These are phyloP conservation scores for Dactylis glomerata DNA, from an alignment of 176 grass and related monocot genomes.

Conservation along the genomic window DNA sequence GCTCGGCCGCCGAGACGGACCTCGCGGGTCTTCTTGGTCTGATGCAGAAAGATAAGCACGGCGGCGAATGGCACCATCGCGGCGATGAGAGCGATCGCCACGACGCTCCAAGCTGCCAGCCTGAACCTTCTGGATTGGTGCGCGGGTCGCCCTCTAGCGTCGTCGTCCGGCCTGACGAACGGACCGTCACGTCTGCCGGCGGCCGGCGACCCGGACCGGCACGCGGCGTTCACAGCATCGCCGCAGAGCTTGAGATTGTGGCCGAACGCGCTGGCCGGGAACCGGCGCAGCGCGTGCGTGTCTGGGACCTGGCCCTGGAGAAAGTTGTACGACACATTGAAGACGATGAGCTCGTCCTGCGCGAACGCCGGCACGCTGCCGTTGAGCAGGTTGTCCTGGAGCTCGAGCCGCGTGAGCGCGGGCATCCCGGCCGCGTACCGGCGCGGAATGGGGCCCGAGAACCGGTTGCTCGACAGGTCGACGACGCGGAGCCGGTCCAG, in stretches of 20 bases:
- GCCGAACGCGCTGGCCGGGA: conserved; percentile 52
- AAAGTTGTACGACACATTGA: conserved; percentile 97
- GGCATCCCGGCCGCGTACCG: conserved; percentile 25
- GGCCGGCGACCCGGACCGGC: neutral
- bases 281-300: conserved; percentile 45
- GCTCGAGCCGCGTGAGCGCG: conserved; percentile 45
- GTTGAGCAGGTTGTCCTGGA: conserved; percentile 87
- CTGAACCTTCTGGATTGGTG: neutral
- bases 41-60: conserved; percentile 50
- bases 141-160: neutral
- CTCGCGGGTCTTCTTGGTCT: conserved; percentile 43
- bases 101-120: conserved; percentile 44
- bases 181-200: neutral
- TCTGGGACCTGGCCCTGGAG: conserved; percentile 63
- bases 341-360: conserved; percentile 44
- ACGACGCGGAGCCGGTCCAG: conserved; percentile 51
- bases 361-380: conserved; percentile 65
- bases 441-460: conserved; percentile 69
- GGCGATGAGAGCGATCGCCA: conserved; percentile 43
- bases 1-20: conserved; percentile 41
- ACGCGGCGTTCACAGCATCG: conserved; percentile 28
- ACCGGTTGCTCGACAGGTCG: conserved; percentile 76
- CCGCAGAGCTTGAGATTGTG: conserved; percentile 83
- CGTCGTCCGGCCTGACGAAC: neutral
- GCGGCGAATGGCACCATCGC: conserved; percentile 51